Evolutionary conservation across 495 filamentous ascomycete genomes (phyloP), one percentile per base, ranked within the genome.

Genomic region (Poronia punctata): DNA sequence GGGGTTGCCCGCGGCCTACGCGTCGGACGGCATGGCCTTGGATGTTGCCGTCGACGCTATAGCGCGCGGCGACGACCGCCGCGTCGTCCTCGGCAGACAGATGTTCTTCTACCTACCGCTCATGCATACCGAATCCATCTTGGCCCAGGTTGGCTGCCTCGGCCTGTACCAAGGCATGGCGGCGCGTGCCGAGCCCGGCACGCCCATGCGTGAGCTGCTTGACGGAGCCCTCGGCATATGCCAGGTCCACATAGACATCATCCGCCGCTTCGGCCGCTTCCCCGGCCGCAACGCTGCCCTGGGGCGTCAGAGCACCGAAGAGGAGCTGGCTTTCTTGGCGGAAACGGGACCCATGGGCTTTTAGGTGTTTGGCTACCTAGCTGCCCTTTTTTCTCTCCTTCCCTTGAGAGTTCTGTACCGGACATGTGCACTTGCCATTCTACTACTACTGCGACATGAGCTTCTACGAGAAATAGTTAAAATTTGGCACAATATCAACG

Each of bases 21-120:
- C 48, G 7, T 52, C 56, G 7, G 66, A 68, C 35, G 14, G 43
- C 2, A 52, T 60, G 24, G 64, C 61, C n/a, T n/a, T n/a, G n/a
- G n/a, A n/a, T n/a, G n/a, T n/a, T n/a, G n/a, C n/a, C n/a, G n/a
- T n/a, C n/a, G 42, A 37, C 29, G 62, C 45, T 0, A 51, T 66
- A 4, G 54, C 54, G 1, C 46, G 53, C 17, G 52, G 48, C 0
- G 59, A 50, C 37, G 59, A 66, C 43, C 43, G 45, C 7, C 17
- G 43, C 2, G 40, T 66, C 7, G 31, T 50, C 0, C 18, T 7
- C 7, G 24, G n/a, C n/a, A n/a, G n/a, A n/a, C 49, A 49, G 40
- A 38, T 49, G 7, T 64, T 60, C 32, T 52, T 67, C 32, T 65
- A 66, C 38, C 39, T 61, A 10, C 61, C 60, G 0, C 51, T 67